Percentiles rank a stretch among this genome's conserved stretches.
These are phyloP conservation scores for Epichloe amarillans DNA, from an alignment of 2,329 filamentous ascomycete species.

Conservation along the genomic window DNA sequence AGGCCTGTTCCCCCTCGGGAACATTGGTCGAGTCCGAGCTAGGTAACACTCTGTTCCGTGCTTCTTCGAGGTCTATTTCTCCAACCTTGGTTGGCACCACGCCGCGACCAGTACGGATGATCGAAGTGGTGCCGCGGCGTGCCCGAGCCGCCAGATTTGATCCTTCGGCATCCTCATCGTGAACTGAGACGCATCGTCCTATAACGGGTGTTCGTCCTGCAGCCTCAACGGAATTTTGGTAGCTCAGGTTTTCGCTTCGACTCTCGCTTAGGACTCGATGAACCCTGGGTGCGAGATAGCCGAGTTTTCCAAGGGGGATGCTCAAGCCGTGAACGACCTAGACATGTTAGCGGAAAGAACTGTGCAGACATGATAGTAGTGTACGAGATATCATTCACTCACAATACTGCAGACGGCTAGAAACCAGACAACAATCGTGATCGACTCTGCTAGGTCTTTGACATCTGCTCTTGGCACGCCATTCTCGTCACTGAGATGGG, in stretches of 20 bases:
- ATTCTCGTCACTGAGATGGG: constrained; percentile 37
- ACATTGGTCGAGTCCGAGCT: not conserved
- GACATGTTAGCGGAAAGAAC: not conserved
- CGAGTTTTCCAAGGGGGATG: constrained; percentile 62
- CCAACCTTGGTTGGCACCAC: not conserved
- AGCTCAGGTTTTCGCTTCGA: constrained; percentile 1
- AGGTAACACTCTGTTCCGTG: not conserved
- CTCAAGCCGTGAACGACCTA: constrained; percentile 65
- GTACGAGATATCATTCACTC: constrained; percentile 22
- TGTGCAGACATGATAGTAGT: constrained; percentile 13
- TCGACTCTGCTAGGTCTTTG: constrained; percentile 47
- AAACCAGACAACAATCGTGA: constrained; percentile 74
- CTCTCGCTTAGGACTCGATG: constrained; percentile 17
- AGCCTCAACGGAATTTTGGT: not conserved
- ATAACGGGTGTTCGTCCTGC: not conserved
- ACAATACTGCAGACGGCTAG: constrained; percentile 71
- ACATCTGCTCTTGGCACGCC: constrained; percentile 53
- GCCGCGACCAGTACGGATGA: constrained; percentile 2
- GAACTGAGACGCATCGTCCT: not conserved
- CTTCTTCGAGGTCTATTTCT: not conserved
- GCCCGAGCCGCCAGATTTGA: constrained; percentile 1
- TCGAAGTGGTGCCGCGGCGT: constrained; percentile 2
- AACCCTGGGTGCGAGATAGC: constrained; percentile 50
- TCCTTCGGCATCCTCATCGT: constrained; percentile 1
- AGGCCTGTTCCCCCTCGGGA: not conserved